A percentile compares a stretch with the other conserved stretches of the same genome.
These are phyloP conservation scores for Codiaeum variegatum DNA, from an alignment of 441 rosid genomes.

Conservation along the genomic window DNA sequence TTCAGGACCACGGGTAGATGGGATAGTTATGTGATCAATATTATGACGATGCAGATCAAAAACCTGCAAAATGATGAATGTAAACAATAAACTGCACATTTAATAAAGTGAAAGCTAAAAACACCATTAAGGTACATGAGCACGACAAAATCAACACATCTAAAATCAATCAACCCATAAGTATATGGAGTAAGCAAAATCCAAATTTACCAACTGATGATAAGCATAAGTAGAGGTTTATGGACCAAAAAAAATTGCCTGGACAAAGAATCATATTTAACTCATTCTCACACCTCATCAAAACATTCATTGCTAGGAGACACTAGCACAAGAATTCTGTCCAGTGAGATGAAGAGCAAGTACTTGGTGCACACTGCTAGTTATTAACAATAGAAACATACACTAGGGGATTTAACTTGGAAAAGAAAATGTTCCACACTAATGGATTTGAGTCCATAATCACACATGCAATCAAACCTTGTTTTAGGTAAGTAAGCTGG, in stretches of 20 bases:
- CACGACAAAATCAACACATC: background rate
- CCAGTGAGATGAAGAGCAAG: background rate
- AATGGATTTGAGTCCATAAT: too few relatives aligned
- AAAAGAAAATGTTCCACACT: too few relatives aligned
- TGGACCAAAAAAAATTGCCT: background rate
- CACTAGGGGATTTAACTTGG: too few relatives aligned
- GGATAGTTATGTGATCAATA: conserved; percentile 91
- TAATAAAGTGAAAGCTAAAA: conserved; percentile 9
- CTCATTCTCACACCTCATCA: background rate
- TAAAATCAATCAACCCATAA: background rate
- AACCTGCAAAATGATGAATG: conserved; percentile 45
- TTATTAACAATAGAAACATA: background rate
- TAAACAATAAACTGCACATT: conserved; percentile 17
- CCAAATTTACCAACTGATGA: background rate
- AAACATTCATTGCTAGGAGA: background rate
- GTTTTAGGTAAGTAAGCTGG: background rate
- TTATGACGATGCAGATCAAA: conserved; percentile 96
- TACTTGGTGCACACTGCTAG: background rate
- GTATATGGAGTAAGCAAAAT: background rate
- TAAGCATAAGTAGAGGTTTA: background rate
- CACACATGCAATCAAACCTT: too few relatives aligned
- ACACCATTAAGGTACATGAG: background rate
- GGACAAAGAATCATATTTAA: background rate
- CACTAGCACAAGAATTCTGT: background rate
- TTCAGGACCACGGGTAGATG: conserved; percentile 72